Conservation (phyloP, 306 rosid genomes). For the Quercus glauca region DNA sequence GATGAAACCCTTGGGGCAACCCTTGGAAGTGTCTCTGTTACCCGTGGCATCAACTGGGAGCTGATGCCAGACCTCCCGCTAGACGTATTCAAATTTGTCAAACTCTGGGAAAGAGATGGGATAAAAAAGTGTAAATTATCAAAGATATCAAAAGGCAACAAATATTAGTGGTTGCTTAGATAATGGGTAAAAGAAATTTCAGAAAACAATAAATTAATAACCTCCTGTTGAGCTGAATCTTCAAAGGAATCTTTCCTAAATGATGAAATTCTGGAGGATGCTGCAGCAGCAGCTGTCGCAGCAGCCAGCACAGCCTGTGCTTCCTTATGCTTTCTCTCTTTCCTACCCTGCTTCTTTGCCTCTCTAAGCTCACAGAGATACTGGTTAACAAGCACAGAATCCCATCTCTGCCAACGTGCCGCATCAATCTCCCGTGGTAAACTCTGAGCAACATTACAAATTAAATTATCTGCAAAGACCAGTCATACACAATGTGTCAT, state of each 20-base stretch:
- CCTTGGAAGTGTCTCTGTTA: slow-evolving; percentile 81
- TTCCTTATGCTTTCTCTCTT: slow-evolving; percentile 91
- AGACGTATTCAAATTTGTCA: slow-evolving; percentile 39
- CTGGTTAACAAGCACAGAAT: slow-evolving; percentile 74
- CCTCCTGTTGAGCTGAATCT: slow-evolving; percentile 74
- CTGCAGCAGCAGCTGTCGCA: slow-evolving; percentile 97
- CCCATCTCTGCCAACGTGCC: slow-evolving; percentile 70
- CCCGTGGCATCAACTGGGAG: slow-evolving; percentile 77
- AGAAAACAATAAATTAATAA: slow-evolving; percentile 22
- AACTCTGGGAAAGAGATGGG: slow-evolving; percentile 38
- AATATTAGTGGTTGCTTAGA: neutral
- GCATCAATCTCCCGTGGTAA: slow-evolving; percentile 76
- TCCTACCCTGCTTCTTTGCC: slow-evolving; percentile 95
- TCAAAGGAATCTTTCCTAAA: slow-evolving; percentile 79
- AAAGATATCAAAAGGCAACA: slow-evolving; percentile 1
- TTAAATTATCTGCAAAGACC: slow-evolving; percentile 60
- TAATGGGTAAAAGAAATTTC: neutral
- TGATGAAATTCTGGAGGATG: slow-evolving; percentile 85
- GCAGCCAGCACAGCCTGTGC: slow-evolving; percentile 99
- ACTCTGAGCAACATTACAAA: slow-evolving; percentile 53
- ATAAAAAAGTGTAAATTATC: neutral
- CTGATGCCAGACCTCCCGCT: slow-evolving; percentile 53
- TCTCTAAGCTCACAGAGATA: slow-evolving; percentile 80
- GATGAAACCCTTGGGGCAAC: slow-evolving; percentile 56
- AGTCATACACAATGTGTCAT: neutral